Percentiles rank a stretch among this genome's conserved stretches.
phyloP scores from a whole-genome alignment of 495 filamentous ascomycete species.

The Neohortaea acidophila region DNA sequence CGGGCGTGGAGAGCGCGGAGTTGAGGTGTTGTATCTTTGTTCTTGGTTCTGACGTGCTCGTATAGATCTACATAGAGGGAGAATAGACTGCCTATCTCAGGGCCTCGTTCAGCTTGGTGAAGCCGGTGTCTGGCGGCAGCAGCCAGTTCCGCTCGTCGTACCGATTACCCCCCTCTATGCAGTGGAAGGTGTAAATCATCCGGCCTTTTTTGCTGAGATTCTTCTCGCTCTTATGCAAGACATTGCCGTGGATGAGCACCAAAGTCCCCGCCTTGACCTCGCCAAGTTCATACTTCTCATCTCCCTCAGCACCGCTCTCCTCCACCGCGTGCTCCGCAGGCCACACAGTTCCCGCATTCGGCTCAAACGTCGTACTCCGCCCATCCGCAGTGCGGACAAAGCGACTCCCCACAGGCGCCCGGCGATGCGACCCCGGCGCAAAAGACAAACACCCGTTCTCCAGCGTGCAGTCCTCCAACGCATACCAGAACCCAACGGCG shows the following conservation, averaged over 20 bases:
- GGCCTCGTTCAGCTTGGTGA: slow-evolving; percentile 43
- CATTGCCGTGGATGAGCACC: slow-evolving; percentile 90
- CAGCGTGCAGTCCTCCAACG: slow-evolving; percentile 72
- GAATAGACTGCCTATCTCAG: no score
- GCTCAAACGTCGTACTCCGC: slow-evolving; percentile 41
- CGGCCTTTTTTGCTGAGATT: slow-evolving; percentile 71
- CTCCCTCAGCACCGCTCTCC: slow-evolving; percentile 22
- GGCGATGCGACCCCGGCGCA: slow-evolving; percentile 59
- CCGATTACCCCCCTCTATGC: slow-evolving; percentile 70
- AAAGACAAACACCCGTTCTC: slow-evolving; percentile 85
- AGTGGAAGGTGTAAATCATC: slow-evolving; percentile 95
- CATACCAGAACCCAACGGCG: slow-evolving; percentile 92
- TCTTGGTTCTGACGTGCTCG: no score
- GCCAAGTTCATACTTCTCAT: slow-evolving; percentile 48
- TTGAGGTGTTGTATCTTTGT: no score
- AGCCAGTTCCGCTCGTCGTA: slow-evolving; percentile 91
- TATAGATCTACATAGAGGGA: no score
- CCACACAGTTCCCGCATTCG: slow-evolving; percentile 32
- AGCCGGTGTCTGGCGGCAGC: slow-evolving; percentile 64
- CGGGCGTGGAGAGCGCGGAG: neutral
- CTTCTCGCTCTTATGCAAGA: slow-evolving; percentile 90
- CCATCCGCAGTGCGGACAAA: slow-evolving; percentile 52
- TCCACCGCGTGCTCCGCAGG: slow-evolving; percentile 28
- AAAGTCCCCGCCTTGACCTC: slow-evolving; percentile 78
- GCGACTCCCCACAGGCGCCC: slow-evolving; percentile 45